Base-by-base conservation (phyloP, 441 rosid species). In the Omphalea diandra region DNA sequence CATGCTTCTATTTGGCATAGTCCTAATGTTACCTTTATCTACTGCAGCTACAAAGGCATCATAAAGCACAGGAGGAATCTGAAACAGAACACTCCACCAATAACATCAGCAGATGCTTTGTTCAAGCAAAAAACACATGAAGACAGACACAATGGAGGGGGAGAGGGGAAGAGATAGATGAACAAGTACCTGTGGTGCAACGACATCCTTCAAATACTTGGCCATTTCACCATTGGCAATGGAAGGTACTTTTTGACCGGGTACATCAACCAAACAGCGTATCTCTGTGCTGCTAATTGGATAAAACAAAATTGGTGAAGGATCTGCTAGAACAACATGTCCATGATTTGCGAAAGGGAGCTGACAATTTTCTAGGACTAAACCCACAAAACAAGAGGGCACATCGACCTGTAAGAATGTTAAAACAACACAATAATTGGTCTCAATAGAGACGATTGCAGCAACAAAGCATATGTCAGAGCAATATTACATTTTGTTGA, bases 1-100 rank as follows among this genome's bases (percentile, higher is more conserved):
- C 97, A 93, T 91, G 87, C 96, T 89, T 82, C 94, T 83, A 69
- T 93, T 91, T 0, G 96, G 98, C 97, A 93, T 93, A 6, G 93
- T 87, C 76, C 87, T 86, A 22, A 91, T 88, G 40, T 84, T 89
- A 67, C 98, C 96, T 78, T 81, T 85, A 24, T 91, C 84, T 31
- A 91, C 33, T 0, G 96, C 96, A 20, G 91, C 85, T 46, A 89
- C 58, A 68, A 93, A 91, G 57, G 97, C 76, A 73, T 88, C 84
- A 1, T 72, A 73, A 26, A 93, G 80, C 75, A 80, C 83, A 6
- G 81, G 79, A 33, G 98, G 98, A 83, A 93, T 74, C 98, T 91
- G 75, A 46, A 68, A 67, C 69, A 46, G 36, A n/a, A 10, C 0
- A 52, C 8, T 41, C 9, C 14, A 18, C 46, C 18, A 46, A 18